phyloP scores from a whole-genome alignment of 2,329 filamentous ascomycete genomes.

The Penicillium sp. region DNA sequence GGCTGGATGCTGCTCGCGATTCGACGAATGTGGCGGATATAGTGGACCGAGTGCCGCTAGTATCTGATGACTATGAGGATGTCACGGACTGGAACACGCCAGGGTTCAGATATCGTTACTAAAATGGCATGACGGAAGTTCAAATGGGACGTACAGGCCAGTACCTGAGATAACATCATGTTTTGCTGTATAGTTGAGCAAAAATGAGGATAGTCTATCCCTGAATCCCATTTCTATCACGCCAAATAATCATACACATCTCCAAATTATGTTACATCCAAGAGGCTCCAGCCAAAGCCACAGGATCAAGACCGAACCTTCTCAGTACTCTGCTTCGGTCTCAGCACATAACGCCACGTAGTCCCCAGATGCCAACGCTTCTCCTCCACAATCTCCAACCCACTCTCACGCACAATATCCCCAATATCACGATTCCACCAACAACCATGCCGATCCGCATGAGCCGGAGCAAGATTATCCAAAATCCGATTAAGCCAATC shows the following conservation, averaged over 20 bases:
- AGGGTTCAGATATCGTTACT: conserved; percentile 50
- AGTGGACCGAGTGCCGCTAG: conserved; percentile 29
- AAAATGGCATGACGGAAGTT: neutral
- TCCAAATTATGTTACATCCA: neutral
- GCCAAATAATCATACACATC: conserved; percentile 4
- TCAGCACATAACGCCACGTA: conserved; percentile 39
- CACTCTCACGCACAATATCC: conserved; percentile 40
- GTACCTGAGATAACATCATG: neutral
- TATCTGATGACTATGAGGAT: conserved; percentile 47
- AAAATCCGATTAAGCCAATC: conserved; percentile 41
- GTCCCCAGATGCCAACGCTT: conserved; percentile 43
- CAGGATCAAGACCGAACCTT: neutral
- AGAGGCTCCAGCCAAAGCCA: neutral
- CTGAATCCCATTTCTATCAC: neutral
- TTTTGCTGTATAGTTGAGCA: neutral
- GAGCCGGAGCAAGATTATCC: conserved; percentile 40
- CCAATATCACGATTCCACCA: conserved; percentile 48
- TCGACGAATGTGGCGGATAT: conserved; percentile 31
- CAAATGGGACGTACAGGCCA: neutral
- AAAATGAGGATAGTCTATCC: neutral
- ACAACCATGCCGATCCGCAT: conserved; percentile 45
- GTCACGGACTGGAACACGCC: conserved; percentile 52
- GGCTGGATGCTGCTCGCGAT: conserved; percentile 35
- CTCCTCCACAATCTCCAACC: conserved; percentile 41
- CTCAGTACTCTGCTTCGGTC: conserved; percentile 19